These are phyloP conservation scores for Auricularia heimuer DNA, from an alignment of 768 basidiomycete genomes.

Conservation along the genomic window DNA sequence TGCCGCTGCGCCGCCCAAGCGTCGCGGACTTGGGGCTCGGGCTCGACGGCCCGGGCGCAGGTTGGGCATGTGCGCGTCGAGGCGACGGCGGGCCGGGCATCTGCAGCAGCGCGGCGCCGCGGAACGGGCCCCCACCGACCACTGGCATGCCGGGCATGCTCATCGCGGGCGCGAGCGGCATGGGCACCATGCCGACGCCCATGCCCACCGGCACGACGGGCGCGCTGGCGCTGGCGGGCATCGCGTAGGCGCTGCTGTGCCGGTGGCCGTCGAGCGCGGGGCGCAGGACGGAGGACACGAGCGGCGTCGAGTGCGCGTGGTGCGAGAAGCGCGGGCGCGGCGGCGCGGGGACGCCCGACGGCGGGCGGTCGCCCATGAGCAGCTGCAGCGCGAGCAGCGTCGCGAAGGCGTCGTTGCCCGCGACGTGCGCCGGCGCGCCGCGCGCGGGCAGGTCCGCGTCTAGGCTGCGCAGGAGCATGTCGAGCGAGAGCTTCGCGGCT, in stretches of 20 bases:
- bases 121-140: not conserved
- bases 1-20: too few species aligned
- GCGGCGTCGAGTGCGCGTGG: not conserved
- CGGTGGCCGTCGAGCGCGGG: not conserved
- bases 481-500: constrained; percentile 47
- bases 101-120: not conserved
- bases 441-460: constrained; percentile 31
- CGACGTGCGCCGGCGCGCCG: constrained; percentile 40
- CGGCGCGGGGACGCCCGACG: not conserved
- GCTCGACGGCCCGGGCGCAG: not conserved
- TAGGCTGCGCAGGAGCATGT: constrained; percentile 52
- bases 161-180: not conserved
- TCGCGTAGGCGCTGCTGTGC: not conserved
- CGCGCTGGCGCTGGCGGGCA: not conserved
- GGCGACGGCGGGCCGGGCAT: not conserved
- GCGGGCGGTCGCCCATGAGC: constrained; percentile 28
- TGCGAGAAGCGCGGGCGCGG: not conserved
- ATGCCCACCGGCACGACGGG: not conserved
- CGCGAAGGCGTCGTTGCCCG: constrained; percentile 76
- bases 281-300: not conserved
- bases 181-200: too few species aligned
- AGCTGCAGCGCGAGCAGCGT: constrained; percentile 58
- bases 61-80: not conserved
- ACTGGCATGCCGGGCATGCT: not conserved
- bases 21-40: not conserved